phyloP scores from a whole-genome alignment of 2,329 filamentous ascomycete genomes.

The Penicillium polonicum region DNA sequence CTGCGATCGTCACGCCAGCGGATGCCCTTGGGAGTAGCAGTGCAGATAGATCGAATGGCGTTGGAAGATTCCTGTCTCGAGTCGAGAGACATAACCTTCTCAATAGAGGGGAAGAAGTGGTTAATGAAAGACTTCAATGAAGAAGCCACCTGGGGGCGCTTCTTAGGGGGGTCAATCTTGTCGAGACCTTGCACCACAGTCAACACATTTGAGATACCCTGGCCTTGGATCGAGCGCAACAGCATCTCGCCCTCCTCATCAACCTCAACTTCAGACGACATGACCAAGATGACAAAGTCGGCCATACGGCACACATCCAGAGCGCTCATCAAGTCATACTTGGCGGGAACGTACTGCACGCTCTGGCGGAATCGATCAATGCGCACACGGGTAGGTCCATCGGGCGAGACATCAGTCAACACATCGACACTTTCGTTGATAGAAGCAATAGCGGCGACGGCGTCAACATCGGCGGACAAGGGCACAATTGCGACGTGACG shows the following conservation, averaged over 20 bases:
- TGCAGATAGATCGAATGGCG: conserved; percentile 86
- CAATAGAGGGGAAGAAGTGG: conserved; percentile 89
- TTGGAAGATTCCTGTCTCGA: conserved; percentile 89
- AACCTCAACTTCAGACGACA: conserved; percentile 74
- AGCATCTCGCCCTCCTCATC: conserved; percentile 82
- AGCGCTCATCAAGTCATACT: conserved; percentile 71
- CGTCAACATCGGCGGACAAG: conserved; percentile 71
- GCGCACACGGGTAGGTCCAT: conserved; percentile 61
- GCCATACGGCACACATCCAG: conserved; percentile 84
- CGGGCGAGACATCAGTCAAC: conserved; percentile 60
- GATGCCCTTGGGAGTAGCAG: conserved; percentile 88
- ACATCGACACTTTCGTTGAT: conserved; percentile 81
- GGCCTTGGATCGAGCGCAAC: conserved; percentile 82
- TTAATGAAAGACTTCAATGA: conserved; percentile 91
- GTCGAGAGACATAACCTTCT: conserved; percentile 87
- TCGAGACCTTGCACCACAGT: conserved; percentile 79
- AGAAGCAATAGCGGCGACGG: conserved; percentile 63
- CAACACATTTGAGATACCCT: conserved; percentile 91
- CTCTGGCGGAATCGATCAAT: conserved; percentile 95
- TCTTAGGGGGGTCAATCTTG: conserved; percentile 74
- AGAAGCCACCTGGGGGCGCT: conserved; percentile 69
- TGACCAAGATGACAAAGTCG: conserved; percentile 84
- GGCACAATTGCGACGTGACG: conserved; percentile 86
- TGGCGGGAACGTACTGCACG: conserved; percentile 76
- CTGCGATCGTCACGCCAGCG: conserved; percentile 92